Base-by-base conservation (phyloP, 2,329 filamentous ascomycete genomes). In the Microcyclospora pomicola region DNA sequence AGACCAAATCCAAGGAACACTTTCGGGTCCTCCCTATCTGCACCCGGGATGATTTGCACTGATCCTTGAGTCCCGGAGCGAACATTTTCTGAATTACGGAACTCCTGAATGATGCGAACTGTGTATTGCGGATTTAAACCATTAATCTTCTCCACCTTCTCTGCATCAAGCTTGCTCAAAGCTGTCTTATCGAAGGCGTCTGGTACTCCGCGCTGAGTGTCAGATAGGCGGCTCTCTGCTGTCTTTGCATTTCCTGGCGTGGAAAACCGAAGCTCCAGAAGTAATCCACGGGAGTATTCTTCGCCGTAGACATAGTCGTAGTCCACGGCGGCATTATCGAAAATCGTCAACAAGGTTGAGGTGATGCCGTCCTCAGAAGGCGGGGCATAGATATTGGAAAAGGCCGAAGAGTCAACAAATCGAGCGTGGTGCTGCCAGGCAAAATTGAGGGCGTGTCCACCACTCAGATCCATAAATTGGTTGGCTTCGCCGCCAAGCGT, bases 241-340 rank as follows among this genome's bases (percentile, higher is more conserved):
- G n/a, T 30, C 10, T 31, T 16, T 13, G 27, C 11, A 28, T 31
- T 28, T n/a, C 16, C 27, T 2, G 31, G 27, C 16, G 39, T 46
- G 7, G 50, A 50, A 28, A 47, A 54, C 3, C 42, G 48, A 29
- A 54, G 13, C 35, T 54, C 51, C 14, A 54, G 42, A 9, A 54
- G 30, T 27, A 54, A 28, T 19, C 48, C 50, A 7, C 49, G 42
- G 7, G 51, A 54, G 15, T 45, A 44, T 4, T 40, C 15, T 15
- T 27, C 11, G 9, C 47, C 44, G 15, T 50, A 47, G 27, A 43
- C 37, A 31, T 52, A 51, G 15, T 49, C 40, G 29, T 44, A 36
- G 31, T 52, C 51, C 27, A 52, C 58, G 0, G 62, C 66, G 12
- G 64, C 60, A 49, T 73, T 72, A 42, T 71, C 67, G 40, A 68